Percentiles rank a stretch among this genome's conserved stretches.
Conservation (phyloP, 495 filamentous ascomycete genomes). For the Chaetomium tenue region DNA sequence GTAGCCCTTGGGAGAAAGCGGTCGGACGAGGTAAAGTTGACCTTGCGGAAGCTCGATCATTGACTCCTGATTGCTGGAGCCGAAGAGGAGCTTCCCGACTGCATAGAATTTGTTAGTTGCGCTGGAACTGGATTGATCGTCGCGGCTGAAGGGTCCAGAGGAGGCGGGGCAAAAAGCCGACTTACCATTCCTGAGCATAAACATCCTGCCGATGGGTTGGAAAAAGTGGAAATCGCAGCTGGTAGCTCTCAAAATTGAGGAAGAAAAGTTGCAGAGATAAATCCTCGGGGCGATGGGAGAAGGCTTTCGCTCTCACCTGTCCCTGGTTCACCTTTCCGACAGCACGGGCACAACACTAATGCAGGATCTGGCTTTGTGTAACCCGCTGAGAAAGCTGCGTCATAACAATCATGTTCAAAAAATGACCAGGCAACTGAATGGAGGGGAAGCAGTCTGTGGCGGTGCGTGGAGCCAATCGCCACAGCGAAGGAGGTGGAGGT, state of each 20-base stretch:
- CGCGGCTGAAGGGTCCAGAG: not conserved
- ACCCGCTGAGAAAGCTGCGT: constrained; percentile 30
- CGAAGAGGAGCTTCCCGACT: constrained; percentile 93
- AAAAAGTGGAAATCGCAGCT: constrained; percentile 11
- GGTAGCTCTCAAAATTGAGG: not conserved
- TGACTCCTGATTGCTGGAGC: constrained; percentile 82
- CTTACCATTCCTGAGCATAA: constrained; percentile 37
- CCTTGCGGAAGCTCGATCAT: constrained; percentile 93
- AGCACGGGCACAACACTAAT: constrained; percentile 1
- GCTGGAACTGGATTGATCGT: not conserved
- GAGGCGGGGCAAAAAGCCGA: constrained; percentile 17
- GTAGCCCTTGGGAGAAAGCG: constrained; percentile 91
- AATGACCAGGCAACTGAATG: constrained; percentile 21
- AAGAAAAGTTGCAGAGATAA: not conserved
- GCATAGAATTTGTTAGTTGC: constrained; percentile 24
- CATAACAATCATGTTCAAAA: constrained; percentile 31
- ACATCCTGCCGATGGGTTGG: constrained; percentile 26
- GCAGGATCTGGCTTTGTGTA: constrained; percentile 27
- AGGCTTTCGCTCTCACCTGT: not conserved
- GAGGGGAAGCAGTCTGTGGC: constrained; percentile 28
- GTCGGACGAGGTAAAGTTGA: constrained; percentile 94
- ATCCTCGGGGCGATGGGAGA: not conserved
- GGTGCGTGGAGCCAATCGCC: constrained; percentile 27
- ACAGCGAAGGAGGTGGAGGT: not conserved
- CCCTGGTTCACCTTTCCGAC: not conserved